Base-by-base conservation (phyloP, 208 protist species). In the Naegleria fowleri region DNA sequence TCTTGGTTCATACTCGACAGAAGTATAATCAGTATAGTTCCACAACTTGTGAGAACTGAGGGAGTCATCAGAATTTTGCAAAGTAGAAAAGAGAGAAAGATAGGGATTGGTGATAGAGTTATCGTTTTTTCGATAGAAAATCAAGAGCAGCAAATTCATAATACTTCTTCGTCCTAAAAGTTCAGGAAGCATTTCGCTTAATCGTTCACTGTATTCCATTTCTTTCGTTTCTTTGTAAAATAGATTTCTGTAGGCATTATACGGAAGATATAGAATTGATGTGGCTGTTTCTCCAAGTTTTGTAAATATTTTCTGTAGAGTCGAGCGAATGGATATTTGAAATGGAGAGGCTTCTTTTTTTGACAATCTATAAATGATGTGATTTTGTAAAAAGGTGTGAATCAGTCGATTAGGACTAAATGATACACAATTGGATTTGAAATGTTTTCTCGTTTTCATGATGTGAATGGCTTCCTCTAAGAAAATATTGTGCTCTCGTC, bases 121-220 rank as follows among this genome's bases (percentile, higher is more conserved):
- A 88, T 88, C 85, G 5, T 58, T 33, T 15, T 88, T 88, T 38
- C 85, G 4, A 58, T 88, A 88, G 55, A 88, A 88, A 22, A 51
- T 39, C 13, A 88, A 88, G 6, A 88, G 11, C 13, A 88, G 5
- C 3, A 88, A 38, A 40, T 43, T 15, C 85, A 88, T 88, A n/a
- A 51, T 40, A n/a, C 41, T 58, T 36, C 85, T 88, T 38, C 85
- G 15, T 39, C 41, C 39, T 16, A 88, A 5, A 2, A 40, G 13
- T 38, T 58, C 33, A 38, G 25, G 40, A 58, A 22, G 9, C 19
- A 36, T 39, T 39, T 88, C 85, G 22, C 43, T 16, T 11, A 58
- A 1, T 15, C 22, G 51, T 29, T 58, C n/a, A 1, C n/a, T 40
- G 38, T 40, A 40, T 88, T 88, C 85, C 7, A 79, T 36, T 58